Evolutionary conservation across 78 protist genomes (phyloP).

Genomic region (Tieghemostelium lacteum): DNA sequence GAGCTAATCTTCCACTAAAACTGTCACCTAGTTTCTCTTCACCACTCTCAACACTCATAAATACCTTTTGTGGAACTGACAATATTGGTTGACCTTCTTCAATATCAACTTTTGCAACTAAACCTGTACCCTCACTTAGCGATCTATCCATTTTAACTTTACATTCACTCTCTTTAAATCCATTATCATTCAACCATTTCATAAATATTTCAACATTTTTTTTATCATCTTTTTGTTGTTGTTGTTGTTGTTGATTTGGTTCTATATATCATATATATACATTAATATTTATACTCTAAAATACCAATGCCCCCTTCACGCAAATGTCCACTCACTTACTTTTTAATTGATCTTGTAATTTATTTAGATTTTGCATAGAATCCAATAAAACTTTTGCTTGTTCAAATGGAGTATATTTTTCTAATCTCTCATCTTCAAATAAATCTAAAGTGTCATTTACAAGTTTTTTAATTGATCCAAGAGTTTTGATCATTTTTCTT

Average conservation of each 20-base stretch:
- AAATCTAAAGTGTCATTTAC: background rate
- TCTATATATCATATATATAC: background rate
- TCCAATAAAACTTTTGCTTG: slow-evolving; percentile 11
- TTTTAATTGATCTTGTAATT: slow-evolving; percentile 11
- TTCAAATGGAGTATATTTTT: background rate
- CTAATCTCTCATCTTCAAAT: slow-evolving; percentile 23
- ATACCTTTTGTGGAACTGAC: slow-evolving; percentile 11
- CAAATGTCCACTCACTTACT: background rate
- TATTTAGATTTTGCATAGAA: slow-evolving; percentile 13
- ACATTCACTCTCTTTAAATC: slow-evolving; percentile 17
- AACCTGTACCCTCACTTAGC: slow-evolving; percentile 54
- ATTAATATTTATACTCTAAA: background rate
- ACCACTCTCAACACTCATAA: slow-evolving; percentile 15
- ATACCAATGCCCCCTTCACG: too few species aligned
- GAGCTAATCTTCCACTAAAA: background rate
- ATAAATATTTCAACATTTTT: slow-evolving; percentile 7
- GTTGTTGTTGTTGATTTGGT: background rate
- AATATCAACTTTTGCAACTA: slow-evolving; percentile 33
- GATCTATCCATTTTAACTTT: slow-evolving; percentile 44
- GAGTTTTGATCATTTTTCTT: slow-evolving; percentile 34
- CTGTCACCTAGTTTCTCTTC: slow-evolving; percentile 1
- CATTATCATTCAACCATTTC: slow-evolving; percentile 48
- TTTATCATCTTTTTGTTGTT: slow-evolving; percentile 8
- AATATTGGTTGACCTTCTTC: slow-evolving; percentile 51
- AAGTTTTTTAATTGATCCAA: slow-evolving; percentile 17